Base-by-base conservation (phyloP, 768 basidiomycete species). In the Trametes coccinea region DNA sequence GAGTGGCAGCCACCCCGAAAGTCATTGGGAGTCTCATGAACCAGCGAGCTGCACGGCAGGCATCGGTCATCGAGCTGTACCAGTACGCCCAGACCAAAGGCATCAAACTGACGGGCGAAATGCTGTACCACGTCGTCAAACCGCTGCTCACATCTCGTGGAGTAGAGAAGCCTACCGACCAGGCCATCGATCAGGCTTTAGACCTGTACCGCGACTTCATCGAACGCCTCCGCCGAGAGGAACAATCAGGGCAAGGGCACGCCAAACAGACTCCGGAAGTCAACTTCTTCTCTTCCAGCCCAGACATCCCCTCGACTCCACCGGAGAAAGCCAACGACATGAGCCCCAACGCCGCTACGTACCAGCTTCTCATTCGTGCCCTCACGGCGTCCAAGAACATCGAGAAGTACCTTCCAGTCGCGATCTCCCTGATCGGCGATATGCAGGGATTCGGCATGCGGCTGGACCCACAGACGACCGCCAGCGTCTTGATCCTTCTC, bases 1-100 rank as follows among this genome's bases (percentile, higher is more conserved):
- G 69, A 17, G 55, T 83, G 52, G 69, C 70, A 47, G 78, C 81
- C 22, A 74, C 74, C 8, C 73, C 77, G 0, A 64, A 73, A 13
- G 82, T 83, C 37, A 90, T 88, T 81, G 77, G 82, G 4, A 73
- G 80, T 55, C 68, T 90, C 37, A 77, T 92, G 60, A 50, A 77
- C 76, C 55, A 11, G 63, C 72, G 1, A 75, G 75, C 78, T 8
- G 17, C 43, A 16, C 11, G n/a, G 9, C 31, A 44, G 5, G 17
- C 62, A 1, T 72, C 76, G 16, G 88, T 83, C 2, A 64, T 85
- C 29, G 69, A 74, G 3, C 74, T 86, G 16, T 91, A 88, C 69
- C 66, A 78, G 29, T 72, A 77, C 40, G 77, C 82, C 56, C 77
- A 74, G 61, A 62, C 69, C 10, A 70, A 75, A 11, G 82, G 82